These are phyloP conservation scores for Penicillium digitatum DNA, from an alignment of 2,329 filamentous ascomycete genomes.

Conservation along the genomic window DNA sequence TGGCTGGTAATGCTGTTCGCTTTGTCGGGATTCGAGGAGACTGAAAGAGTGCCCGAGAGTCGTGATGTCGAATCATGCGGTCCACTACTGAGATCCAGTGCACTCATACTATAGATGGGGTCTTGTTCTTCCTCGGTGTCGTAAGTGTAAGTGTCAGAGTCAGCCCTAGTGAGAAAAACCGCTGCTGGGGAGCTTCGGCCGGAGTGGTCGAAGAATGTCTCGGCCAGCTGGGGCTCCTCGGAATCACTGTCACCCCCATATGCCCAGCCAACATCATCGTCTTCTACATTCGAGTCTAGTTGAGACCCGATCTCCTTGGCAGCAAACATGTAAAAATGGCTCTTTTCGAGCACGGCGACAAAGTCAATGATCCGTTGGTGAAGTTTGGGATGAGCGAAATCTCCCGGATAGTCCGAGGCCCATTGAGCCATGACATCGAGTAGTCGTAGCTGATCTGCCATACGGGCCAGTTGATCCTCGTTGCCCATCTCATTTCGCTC, in stretches of 20 bases:
- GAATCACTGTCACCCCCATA: constrained; percentile 64
- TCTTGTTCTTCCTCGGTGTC: constrained; percentile 36
- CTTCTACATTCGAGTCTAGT: constrained; percentile 70
- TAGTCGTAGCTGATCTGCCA: constrained; percentile 75
- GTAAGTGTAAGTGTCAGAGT: constrained; percentile 12
- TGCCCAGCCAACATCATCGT: constrained; percentile 94
- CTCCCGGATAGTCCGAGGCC: constrained; percentile 84
- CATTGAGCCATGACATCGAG: constrained; percentile 82
- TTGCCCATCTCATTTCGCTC: constrained; percentile 70
- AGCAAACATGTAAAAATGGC: constrained; percentile 77
- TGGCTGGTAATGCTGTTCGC: constrained; percentile 41
- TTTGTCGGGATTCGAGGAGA: constrained; percentile 38
- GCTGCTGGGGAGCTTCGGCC: constrained; percentile 41
- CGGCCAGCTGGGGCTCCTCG: constrained; percentile 41
- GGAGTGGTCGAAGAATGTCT: constrained; percentile 41
- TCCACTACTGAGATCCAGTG: constrained; percentile 40
- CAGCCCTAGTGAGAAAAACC: constrained; percentile 28
- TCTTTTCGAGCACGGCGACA: constrained; percentile 66
- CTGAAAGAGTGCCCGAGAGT: constrained; percentile 40
- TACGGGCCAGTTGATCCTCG: constrained; percentile 70
- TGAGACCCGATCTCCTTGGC: constrained; percentile 80
- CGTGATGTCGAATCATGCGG: constrained; percentile 37
- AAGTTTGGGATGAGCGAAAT: constrained; percentile 78
- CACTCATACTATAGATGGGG: constrained; percentile 38
- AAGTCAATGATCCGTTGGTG: constrained; percentile 70